Evolutionary conservation across 176 grass and related monocot genomes (phyloP), one percentile per base, ranked within the genome.

Genomic region (Melocanna baccifera): DNA sequence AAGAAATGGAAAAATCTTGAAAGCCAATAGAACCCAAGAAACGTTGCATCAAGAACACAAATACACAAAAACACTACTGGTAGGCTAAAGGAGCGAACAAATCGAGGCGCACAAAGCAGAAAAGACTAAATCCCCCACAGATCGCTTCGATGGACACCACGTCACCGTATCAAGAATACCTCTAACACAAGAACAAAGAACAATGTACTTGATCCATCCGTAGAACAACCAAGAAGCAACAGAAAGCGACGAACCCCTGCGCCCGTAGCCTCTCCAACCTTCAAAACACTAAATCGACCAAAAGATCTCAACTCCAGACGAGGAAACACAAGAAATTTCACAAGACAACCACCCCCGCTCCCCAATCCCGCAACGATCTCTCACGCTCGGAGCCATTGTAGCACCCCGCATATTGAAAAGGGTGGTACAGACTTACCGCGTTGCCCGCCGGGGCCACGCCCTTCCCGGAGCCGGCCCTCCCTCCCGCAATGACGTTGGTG

Each of bases 401-500:
- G 43, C 43, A 45, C 43, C 2, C 43, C 43, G 43, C 43, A 12
- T 45, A 45, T 12, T 45, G 43, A 45, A 45, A 45, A 45, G 43
- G 43, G 43, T 45, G 11, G 11, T 45, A 12, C 43, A 45, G 43
- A 2, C 73, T 18, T 36, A 92, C 82, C 82, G 88, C 85, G 76
- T 72, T 80, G 62, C 62, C 59, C 20, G 77, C 62, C 30, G 62
- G 4, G 32, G 83, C 50, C 16, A 40, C 79, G 29, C 41, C 86
- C 69, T 88, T 94, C 41, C 65, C 71, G 47, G 67, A 79, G 32
- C 34, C 36, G 43, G 62, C 71, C 76, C 73, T 45, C 41, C 57
- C 77, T 16, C 64, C 82, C 5, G 36, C 46, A 0, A 80, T 20
- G 26, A 86, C 81, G 81, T 94, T 97, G 84, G 80, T 92, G 76